Percentiles rank a stretch among this genome's conserved stretches.
Conservation (phyloP, 768 basidiomycete species). For the Xanthoconium purpureum region DNA sequence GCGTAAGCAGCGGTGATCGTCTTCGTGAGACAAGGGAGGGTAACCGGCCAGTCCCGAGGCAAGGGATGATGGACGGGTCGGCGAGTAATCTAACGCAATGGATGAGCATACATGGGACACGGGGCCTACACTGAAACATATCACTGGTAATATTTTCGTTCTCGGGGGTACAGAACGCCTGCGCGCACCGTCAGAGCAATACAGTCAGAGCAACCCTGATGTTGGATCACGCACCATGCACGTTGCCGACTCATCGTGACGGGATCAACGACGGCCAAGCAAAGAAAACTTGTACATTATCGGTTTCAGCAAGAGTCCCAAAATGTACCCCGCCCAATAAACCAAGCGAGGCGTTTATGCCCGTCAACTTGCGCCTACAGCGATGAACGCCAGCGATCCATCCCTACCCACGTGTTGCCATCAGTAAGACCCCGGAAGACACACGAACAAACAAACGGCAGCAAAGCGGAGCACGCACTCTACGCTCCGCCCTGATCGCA, state of each 20-base stretch:
- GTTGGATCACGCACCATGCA: conserved; percentile 20
- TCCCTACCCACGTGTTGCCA: conserved; percentile 21
- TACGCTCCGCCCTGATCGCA: conserved; percentile 58
- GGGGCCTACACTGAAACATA: conserved; percentile 14
- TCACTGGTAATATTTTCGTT: conserved; percentile 9
- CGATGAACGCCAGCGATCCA: conserved; percentile 52
- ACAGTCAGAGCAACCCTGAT: neutral
- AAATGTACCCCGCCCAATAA: conserved; percentile 44
- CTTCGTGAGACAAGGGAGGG: neutral
- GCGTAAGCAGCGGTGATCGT: neutral
- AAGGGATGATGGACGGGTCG: conserved; percentile 45
- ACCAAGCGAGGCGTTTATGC: conserved; percentile 54
- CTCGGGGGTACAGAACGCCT: conserved; percentile 19
- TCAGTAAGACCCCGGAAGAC: neutral
- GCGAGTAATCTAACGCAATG: conserved; percentile 36
- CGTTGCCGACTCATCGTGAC: conserved; percentile 47
- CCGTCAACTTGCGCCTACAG: conserved; percentile 55
- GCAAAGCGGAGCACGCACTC: conserved; percentile 34
- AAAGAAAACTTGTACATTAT: conserved; percentile 42
- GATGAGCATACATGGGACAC: neutral
- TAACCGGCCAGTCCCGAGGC: conserved; percentile 54
- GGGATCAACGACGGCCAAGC: conserved; percentile 66
- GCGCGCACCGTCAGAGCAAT: neutral
- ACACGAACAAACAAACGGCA: neutral
- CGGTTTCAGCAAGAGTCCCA: neutral